A percentile compares a stretch with the other conserved stretches of the same genome.
Evolutionary conservation across 1,284 basidiomycete species (phyloP).

Genomic region (Coniophora puteana): DNA sequence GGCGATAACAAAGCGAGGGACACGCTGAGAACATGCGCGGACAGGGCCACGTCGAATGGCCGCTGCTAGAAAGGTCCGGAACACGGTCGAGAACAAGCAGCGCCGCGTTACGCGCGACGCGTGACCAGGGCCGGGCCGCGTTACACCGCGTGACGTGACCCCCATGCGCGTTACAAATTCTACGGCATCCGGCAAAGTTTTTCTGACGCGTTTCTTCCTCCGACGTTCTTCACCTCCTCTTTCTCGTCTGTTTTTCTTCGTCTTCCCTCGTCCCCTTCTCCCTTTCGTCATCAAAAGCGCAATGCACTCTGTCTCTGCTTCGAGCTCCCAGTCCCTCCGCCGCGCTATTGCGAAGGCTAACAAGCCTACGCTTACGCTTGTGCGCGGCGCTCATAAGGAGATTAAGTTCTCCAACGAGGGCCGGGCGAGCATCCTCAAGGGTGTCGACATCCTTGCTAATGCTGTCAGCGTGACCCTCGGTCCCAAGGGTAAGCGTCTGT

Average conservation of each 20-base stretch:
- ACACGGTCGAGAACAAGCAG: no score
- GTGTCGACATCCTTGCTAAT: constrained; percentile 95
- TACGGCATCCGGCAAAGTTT: no score
- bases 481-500: constrained; percentile 73
- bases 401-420: constrained; percentile 97
- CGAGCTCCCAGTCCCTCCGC: constrained; percentile 43
- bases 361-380: constrained; percentile 31
- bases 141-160: no score
- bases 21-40: no score
- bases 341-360: constrained; percentile 46
- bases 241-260: constrained; percentile 1
- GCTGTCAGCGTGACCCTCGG: constrained; percentile 94
- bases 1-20: no score
- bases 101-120: no score
- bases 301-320: constrained; percentile 35
- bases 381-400: constrained; percentile 88
- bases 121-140: no score
- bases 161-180: no score
- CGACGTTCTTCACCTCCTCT: background rate
- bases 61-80: no score
- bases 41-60: no score
- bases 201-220: background rate
- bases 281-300: constrained; percentile 5
- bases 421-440: constrained; percentile 89
- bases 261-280: background rate